Percentiles rank a stretch among this genome's conserved stretches.
Evolutionary conservation across 805 yeast genomes (phyloP).

Genomic region (Kodamaea restingae): DNA sequence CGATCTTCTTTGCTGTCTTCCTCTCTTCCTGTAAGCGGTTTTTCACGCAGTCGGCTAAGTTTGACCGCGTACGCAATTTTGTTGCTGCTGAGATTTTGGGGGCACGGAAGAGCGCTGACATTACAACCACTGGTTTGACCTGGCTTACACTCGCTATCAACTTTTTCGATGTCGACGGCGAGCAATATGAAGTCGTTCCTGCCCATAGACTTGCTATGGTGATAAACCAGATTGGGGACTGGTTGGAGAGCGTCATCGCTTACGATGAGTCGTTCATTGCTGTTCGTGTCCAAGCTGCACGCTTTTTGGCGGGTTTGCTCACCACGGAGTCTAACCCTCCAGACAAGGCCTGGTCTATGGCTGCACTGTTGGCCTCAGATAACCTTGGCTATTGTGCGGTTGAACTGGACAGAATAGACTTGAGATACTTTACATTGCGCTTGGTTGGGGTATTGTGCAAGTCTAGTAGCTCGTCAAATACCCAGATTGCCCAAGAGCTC

Average conservation of each 20-base stretch:
- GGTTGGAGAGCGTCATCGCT: slow-evolving; percentile 62
- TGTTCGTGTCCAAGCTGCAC: slow-evolving; percentile 49
- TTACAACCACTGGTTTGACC: slow-evolving; percentile 40
- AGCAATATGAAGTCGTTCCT: slow-evolving; percentile 48
- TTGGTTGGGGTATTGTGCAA: slow-evolving; percentile 17
- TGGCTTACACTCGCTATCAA: slow-evolving; percentile 47
- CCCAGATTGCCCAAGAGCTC: slow-evolving; percentile 39
- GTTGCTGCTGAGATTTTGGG: slow-evolving; percentile 67
- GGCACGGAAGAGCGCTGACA: slow-evolving; percentile 35
- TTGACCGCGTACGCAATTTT: slow-evolving; percentile 54
- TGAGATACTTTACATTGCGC: slow-evolving; percentile 46
- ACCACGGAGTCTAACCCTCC: slow-evolving; percentile 15
- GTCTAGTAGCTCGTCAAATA: slow-evolving; percentile 20
- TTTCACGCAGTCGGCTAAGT: slow-evolving; percentile 30
- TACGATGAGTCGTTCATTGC: slow-evolving; percentile 52
- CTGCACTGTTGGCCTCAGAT: slow-evolving; percentile 38
- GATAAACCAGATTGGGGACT: slow-evolving; percentile 45
- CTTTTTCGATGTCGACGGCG: slow-evolving; percentile 32
- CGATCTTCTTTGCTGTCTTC: slow-evolving; percentile 27
- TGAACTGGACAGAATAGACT: slow-evolving; percentile 36
- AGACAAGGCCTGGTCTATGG: slow-evolving; percentile 35
- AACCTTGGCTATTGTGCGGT: slow-evolving; percentile 40
- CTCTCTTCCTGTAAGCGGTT: slow-evolving; percentile 34
- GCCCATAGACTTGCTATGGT: slow-evolving; percentile 64
- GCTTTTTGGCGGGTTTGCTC: slow-evolving; percentile 35